These are phyloP conservation scores for Hyphopichia burtonii DNA, from an alignment of 1,139 yeast species.

Conservation along the genomic window DNA sequence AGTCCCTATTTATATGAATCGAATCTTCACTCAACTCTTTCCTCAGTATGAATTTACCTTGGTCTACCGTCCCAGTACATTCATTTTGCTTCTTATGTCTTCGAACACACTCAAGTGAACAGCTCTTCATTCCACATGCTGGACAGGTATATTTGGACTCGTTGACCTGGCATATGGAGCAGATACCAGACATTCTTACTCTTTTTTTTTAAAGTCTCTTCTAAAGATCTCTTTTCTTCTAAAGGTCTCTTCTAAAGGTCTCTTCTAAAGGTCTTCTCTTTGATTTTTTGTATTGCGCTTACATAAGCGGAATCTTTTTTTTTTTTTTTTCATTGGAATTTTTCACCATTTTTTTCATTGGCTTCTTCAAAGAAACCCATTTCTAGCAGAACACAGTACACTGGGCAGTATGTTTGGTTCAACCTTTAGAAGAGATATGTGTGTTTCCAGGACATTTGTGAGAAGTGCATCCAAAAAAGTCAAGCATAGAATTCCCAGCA, in stretches of 20 bases:
- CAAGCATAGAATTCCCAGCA: conserved; percentile 17
- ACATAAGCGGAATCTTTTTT: background rate
- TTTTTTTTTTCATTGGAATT: background rate
- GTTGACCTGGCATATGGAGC: conserved; percentile 51
- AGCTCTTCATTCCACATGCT: conserved; percentile 64
- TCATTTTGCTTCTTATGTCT: conserved; percentile 60
- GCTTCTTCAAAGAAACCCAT: background rate
- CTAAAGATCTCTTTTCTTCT: no score
- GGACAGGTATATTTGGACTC: conserved; percentile 79
- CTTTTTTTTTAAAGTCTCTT: background rate
- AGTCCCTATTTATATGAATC: conserved; percentile 71
- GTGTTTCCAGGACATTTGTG: conserved; percentile 2
- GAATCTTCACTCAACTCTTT: conserved; percentile 33
- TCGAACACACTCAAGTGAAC: conserved; percentile 70
- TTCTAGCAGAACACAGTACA: no score
- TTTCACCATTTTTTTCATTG: background rate
- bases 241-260: background rate
- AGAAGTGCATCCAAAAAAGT: conserved; percentile 9
- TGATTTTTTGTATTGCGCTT: background rate
- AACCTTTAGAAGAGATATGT: background rate
- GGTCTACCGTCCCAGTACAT: conserved; percentile 71
- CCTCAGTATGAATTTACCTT: conserved; percentile 54
- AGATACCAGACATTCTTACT: conserved; percentile 15
- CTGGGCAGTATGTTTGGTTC: no score
- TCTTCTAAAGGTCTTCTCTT: background rate